Conservation (phyloP, 306 rosid genomes). For the Astragalus glycyphyllos region DNA sequence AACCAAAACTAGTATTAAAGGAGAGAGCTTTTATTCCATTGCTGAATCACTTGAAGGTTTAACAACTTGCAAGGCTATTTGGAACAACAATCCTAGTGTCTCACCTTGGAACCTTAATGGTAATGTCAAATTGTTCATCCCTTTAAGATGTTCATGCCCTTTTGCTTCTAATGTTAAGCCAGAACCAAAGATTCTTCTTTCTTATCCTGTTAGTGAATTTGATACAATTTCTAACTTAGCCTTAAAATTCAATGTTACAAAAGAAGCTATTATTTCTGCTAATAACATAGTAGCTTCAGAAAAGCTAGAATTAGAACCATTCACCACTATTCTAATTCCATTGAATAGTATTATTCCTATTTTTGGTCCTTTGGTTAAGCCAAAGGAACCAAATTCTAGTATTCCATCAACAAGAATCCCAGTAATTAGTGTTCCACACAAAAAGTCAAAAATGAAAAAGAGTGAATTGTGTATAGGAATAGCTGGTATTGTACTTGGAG, state of each 20-base stretch:
- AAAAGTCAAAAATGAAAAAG: conserved; percentile 63
- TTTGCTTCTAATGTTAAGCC: conserved; percentile 49
- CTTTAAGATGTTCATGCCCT: conserved; percentile 85
- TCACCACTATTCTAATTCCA: conserved; percentile 75
- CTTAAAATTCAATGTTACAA: conserved; percentile 65
- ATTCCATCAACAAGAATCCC: conserved; percentile 52
- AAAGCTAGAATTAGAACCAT: conserved; percentile 48
- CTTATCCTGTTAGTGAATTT: conserved; percentile 73
- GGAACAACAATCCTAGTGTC: conserved; percentile 62
- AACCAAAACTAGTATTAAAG: conserved; percentile 58
- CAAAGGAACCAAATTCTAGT: conserved; percentile 53
- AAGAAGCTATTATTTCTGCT: conserved; percentile 58
- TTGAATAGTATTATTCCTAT: conserved; percentile 50
- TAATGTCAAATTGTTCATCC: conserved; percentile 56
- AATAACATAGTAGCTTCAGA: conserved; percentile 55
- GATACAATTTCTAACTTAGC: conserved; percentile 73
- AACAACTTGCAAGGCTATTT: conserved; percentile 71
- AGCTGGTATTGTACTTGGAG: conserved; percentile 54
- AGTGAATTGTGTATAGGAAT: conserved; percentile 56
- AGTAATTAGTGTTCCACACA: conserved; percentile 46
- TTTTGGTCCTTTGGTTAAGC: conserved; percentile 55
- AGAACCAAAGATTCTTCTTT: conserved; percentile 58
- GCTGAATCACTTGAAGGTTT: conserved; percentile 76
- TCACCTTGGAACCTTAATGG: conserved; percentile 61
- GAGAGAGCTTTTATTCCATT: conserved; percentile 75